Conservation (phyloP, 2,329 filamentous ascomycete genomes). For the Apiospora aurea region DNA sequence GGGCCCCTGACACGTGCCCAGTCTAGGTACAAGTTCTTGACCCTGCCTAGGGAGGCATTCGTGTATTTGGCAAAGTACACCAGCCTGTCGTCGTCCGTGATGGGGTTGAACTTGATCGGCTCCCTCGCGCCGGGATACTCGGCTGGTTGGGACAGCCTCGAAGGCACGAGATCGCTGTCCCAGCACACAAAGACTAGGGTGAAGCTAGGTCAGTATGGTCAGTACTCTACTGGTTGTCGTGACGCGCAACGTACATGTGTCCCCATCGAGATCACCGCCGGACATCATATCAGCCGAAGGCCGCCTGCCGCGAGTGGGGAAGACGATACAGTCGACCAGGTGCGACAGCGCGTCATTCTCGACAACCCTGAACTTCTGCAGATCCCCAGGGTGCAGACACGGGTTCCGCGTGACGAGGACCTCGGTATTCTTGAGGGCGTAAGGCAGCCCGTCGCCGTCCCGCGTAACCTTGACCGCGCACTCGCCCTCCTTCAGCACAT, state of each 20-base stretch:
- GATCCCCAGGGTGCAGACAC: constrained; percentile 42
- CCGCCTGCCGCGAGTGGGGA: constrained; percentile 44
- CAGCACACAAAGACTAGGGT: constrained; percentile 48
- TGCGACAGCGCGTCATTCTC: constrained; percentile 47
- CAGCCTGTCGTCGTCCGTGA: constrained; percentile 47
- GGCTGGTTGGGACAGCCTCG: constrained; percentile 44
- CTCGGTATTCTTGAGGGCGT: constrained; percentile 44
- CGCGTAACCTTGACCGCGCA: constrained; percentile 47
- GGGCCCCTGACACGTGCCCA: constrained; percentile 47
- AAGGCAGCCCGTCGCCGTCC: constrained; percentile 43
- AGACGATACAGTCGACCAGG: constrained; percentile 50
- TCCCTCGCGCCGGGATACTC: constrained; percentile 49
- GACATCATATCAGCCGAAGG: constrained; percentile 51
- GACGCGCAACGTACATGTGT: constrained; percentile 42
- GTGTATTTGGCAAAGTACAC: constrained; percentile 50
- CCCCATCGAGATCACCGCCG: constrained; percentile 50
- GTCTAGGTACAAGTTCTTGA: constrained; percentile 51
- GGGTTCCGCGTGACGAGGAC: constrained; percentile 51
- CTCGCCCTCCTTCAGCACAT: constrained; percentile 45
- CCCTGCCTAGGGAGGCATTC: constrained; percentile 46
- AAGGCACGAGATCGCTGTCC: constrained; percentile 49
- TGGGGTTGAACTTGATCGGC: constrained; percentile 43
- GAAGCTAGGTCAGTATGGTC: not conserved
- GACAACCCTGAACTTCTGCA: constrained; percentile 45
- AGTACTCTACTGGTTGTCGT: not conserved